phyloP scores from a whole-genome alignment of 2,329 filamentous ascomycete genomes.

The Pseudogymnoascus destructans region DNA sequence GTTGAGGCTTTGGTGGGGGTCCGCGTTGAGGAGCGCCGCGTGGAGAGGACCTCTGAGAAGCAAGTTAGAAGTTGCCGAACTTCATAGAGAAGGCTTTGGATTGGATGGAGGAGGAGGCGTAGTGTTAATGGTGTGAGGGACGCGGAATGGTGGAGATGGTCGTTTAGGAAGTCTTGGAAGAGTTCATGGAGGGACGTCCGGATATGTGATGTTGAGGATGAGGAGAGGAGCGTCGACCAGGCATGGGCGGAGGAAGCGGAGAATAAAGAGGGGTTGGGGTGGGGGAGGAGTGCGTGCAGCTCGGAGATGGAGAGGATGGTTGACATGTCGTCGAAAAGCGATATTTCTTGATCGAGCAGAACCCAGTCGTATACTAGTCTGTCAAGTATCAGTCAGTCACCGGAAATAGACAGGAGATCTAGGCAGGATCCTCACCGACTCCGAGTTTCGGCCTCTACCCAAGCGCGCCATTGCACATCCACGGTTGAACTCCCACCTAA shows the following conservation, averaged over 20 bases:
- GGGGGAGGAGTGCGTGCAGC: conserved; percentile 49
- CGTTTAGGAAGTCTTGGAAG: conserved; percentile 54
- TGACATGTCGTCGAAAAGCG: conserved; percentile 50
- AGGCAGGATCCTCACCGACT: conserved; percentile 37
- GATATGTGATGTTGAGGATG: neutral
- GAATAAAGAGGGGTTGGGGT: conserved; percentile 21
- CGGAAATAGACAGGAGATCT: conserved; percentile 6
- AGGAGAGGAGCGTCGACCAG: neutral
- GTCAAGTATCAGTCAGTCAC: conserved; percentile 15
- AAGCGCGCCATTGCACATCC: conserved; percentile 46
- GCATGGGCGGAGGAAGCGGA: neutral
- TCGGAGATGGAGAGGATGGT: conserved; percentile 53
- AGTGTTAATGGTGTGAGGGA: conserved; percentile 41
- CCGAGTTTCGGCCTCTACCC: conserved; percentile 50
- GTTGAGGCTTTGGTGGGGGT: conserved; percentile 47
- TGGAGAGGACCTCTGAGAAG: conserved; percentile 42
- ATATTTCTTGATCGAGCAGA: conserved; percentile 60
- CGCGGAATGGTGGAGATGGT: conserved; percentile 40
- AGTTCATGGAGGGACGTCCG: conserved; percentile 48
- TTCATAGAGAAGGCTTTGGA: conserved; percentile 53
- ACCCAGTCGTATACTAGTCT: conserved; percentile 65
- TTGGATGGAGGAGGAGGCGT: conserved; percentile 53
- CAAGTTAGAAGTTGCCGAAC: conserved; percentile 52
- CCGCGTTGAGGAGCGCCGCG: conserved; percentile 29
- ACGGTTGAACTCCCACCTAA: conserved; percentile 32